Evolutionary conservation across 148 eudicot genomes (phyloP), one percentile per base, ranked within the genome.

Genomic region (Hydrangea macrophylla): DNA sequence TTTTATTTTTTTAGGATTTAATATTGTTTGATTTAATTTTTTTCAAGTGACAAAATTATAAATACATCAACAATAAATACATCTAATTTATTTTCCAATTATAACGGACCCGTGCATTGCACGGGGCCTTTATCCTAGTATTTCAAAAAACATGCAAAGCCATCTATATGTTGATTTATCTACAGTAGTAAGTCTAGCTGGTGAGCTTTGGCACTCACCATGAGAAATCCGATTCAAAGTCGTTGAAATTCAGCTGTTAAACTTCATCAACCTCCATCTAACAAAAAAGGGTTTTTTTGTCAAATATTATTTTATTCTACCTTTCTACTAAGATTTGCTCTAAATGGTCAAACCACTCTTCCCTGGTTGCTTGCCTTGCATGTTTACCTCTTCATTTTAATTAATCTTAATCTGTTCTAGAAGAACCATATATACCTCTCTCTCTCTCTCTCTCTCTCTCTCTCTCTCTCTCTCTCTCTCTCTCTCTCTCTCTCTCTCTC

Each of bases 201-300:
- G 53, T 17, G 5, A 48, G 8, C 5, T 35, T 35, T 35, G 8
- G 39, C 39, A 4, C 39, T 35, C 8, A 3, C 53, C n/a, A 48
- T 48, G 53, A 48, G 60, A 66, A 54, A 54, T 45, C 64, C 39
- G 58, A 61, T 62, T 51, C 54, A 70, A 61, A 62, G 74, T 70
- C 74, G 74, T 62, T 62, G 60, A 62, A 53, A 61, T 54, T 60
- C 66, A 35, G 74, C 45, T 70, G 2, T 40, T 51, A 60, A 10
- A 20, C 33, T 39, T 45, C 74, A 70, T 70, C 74, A 17, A 70
- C 74, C 68, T 55, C 61, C 17, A 54, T 62, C 74, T 70, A 70
- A 62, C 68, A 53, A 54, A 13, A 54, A 11, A 33, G 57, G 24
- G 26, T 15, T 6, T 23, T 51, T 20, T 20, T 26, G 74, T 70